Evolutionary conservation across 1,284 basidiomycete genomes (phyloP).

Genomic region (Apiotrichum siamense): DNA sequence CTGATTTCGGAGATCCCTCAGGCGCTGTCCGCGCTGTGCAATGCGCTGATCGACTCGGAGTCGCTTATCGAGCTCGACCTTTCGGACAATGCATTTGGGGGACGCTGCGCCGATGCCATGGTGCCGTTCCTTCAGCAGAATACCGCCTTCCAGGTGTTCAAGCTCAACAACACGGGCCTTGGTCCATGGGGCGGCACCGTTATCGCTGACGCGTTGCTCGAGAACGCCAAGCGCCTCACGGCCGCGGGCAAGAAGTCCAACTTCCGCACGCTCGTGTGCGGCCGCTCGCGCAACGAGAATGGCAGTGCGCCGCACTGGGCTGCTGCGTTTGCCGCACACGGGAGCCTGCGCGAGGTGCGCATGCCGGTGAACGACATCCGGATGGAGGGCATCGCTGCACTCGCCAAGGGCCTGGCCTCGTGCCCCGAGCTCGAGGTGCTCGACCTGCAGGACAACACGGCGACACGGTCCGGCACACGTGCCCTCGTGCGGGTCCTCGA

Average conservation of each 20-base stretch:
- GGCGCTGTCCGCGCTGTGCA: constrained; percentile 81
- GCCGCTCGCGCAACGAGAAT: constrained; percentile 89
- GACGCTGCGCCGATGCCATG: constrained; percentile 90
- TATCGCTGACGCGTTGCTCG: constrained; percentile 75
- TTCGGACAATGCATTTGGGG: constrained; percentile 95
- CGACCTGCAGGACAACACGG: constrained; percentile 95
- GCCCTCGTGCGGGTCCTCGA: constrained; percentile 68
- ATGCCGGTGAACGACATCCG: constrained; percentile 98
- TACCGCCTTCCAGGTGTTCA: constrained; percentile 71
- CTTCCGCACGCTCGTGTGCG: constrained; percentile 79
- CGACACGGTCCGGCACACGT: constrained; percentile 64
- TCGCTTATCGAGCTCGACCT: constrained; percentile 83
- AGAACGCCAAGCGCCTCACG: constrained; percentile 67
- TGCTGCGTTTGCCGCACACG: constrained; percentile 78
- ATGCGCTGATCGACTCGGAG: constrained; percentile 72
- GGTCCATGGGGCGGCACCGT: constrained; percentile 84
- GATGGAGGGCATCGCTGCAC: constrained; percentile 81
- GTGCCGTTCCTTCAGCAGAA: constrained; percentile 81
- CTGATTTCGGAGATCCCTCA: constrained; percentile 92
- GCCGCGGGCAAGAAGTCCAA: constrained; percentile 62
- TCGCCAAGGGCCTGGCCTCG: constrained; percentile 68
- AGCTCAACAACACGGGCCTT: constrained; percentile 94
- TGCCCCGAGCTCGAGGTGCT: constrained; percentile 67
- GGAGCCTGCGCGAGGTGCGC: constrained; percentile 68
- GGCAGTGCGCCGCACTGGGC: constrained; percentile 81